Base-by-base conservation (phyloP, 805 yeast genomes). In the Candida berthetii region DNA sequence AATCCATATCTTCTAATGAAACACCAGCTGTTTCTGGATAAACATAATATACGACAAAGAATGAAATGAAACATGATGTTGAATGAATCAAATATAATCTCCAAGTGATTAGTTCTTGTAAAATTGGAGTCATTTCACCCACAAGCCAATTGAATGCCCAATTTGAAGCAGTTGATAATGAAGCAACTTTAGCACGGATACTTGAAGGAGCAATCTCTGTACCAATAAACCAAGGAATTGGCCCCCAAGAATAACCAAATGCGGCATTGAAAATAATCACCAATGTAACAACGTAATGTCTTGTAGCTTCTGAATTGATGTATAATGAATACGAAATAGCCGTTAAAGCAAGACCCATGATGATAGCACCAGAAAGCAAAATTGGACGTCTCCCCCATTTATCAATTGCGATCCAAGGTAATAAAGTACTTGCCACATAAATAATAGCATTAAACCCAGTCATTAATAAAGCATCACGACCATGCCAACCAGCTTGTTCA, bases 401-500 rank as follows among this genome's bases (percentile, higher is more conserved):
- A 58, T 89, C 97, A 28, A 89, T 93, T 18, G 89, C 66, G 57
- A 78, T 81, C 96, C 97, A 89, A 0, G 96, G 95, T 2, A 95
- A 91, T 22, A 89, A 66, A 0, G 96, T 87, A 36, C 87, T 75
- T 3, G 64, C 47, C 44, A 77, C 69, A 55, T 83, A 82, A 28
- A 82, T 66, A 11, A 82, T 46, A 6, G 79, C 72, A 52, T 83
- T 82, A 43, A 85, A 71, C 18, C 97, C 97, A 0, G 97, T 87
- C 95, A 89, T 85, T 48, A 88, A 72, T 47, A 89, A 78, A 3
- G 96, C 96, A 49, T 79, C 77, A 45, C 95, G 70, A 20, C 96
- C 96, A 7, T 73, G 63, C 96, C 96, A 90, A 22, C 97, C 97
- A 3, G 96, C 96, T 52, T 85, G 85, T 60, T 90, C 96, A 62